Conservation (phyloP, 1,284 basidiomycete genomes). For the Boletus sp. region DNA sequence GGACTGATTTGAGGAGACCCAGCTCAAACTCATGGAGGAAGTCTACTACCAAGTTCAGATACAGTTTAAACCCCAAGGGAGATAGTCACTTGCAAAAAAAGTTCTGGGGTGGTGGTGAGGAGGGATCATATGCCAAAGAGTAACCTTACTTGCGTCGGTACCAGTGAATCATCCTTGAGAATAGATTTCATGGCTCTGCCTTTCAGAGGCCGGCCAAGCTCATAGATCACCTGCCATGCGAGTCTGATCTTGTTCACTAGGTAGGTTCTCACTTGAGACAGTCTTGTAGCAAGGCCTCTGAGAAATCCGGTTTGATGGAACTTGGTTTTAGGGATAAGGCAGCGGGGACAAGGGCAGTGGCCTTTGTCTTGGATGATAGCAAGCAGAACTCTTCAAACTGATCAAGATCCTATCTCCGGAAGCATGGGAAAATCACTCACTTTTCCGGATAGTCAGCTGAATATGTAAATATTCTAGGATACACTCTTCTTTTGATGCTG, state of each 20-base stretch:
- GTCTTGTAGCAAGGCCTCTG: not conserved
- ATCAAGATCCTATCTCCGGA: too few species aligned
- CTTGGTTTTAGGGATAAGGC: too few species aligned
- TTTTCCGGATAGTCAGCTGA: too few species aligned
- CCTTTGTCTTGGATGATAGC: too few species aligned
- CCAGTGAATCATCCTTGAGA: slow-evolving; percentile 1
- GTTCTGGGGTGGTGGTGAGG: not conserved
- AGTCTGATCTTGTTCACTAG: not conserved
- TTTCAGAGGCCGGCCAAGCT: not conserved
- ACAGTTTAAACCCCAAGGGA: not conserved
- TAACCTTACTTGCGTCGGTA: not conserved
- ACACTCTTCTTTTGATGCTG: too few species aligned
- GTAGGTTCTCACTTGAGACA: not conserved
- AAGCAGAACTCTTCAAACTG: too few species aligned
- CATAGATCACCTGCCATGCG: not conserved
- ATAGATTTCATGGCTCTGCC: not conserved
- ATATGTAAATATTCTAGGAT: too few species aligned
- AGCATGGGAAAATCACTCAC: too few species aligned
- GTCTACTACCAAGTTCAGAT: not conserved
- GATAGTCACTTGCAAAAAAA: not conserved
- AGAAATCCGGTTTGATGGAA: not conserved
- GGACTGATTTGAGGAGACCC: not conserved
- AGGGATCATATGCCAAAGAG: too few species aligned
- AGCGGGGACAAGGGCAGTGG: too few species aligned
- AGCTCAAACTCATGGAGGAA: slow-evolving; percentile 4